Conservation (phyloP, 441 rosid genomes). For the Populus tomentosa region DNA sequence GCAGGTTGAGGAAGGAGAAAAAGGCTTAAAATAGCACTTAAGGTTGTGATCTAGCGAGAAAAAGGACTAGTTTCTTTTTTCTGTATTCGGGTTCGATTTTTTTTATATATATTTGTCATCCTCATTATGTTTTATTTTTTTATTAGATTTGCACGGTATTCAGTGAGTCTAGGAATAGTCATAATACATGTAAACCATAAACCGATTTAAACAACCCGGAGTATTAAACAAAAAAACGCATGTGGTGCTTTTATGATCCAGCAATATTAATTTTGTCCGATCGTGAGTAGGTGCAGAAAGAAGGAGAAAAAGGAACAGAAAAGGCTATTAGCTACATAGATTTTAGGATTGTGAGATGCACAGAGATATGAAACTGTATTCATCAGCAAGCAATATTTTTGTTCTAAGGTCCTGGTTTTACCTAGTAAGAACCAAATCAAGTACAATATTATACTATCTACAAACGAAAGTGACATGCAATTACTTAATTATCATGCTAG, state of each 20-base stretch:
- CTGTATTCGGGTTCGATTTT: too few relatives aligned
- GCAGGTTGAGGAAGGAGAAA: background rate
- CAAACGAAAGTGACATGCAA: constrained; percentile 22
- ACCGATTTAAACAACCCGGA: too few relatives aligned
- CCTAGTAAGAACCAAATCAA: constrained; percentile 11
- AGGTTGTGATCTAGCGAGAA: too few relatives aligned
- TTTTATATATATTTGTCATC: too few relatives aligned
- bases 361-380: background rate
- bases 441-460: background rate
- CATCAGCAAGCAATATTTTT: constrained; percentile 3
- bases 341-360: background rate
- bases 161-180: too few relatives aligned
- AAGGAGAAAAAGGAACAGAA: background rate
- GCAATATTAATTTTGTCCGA: background rate
- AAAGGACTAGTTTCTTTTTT: too few relatives aligned
- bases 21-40: too few relatives aligned
- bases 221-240: too few relatives aligned
- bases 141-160: too few relatives aligned
- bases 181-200: too few relatives aligned
- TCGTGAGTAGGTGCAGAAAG: constrained; percentile 5
- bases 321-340: background rate
- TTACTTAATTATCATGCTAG: background rate
- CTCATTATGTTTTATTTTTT: too few relatives aligned
- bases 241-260: too few relatives aligned
- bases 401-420: background rate